Evolutionary conservation across 2,329 filamentous ascomycete genomes (phyloP).

Genomic region (Aspergillus fumigatiaffinis): DNA sequence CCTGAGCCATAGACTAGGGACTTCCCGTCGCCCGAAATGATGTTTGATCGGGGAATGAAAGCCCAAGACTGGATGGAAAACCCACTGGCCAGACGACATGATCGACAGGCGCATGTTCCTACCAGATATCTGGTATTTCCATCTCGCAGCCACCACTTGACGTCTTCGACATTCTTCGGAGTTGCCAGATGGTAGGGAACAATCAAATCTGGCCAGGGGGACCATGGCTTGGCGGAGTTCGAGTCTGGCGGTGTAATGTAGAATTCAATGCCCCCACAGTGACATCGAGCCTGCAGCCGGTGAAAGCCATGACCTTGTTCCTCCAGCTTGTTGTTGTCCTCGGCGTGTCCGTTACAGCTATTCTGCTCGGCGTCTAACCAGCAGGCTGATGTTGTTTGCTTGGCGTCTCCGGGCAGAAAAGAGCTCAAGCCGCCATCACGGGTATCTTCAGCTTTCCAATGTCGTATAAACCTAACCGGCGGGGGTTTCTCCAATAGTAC

Average conservation of each 20-base stretch:
- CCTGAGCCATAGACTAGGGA: slow-evolving; percentile 36
- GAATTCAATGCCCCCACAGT: slow-evolving; percentile 56
- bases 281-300: slow-evolving; percentile 46
- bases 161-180: slow-evolving; percentile 44
- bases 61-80: slow-evolving; percentile 65
- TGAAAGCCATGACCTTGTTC: slow-evolving; percentile 9
- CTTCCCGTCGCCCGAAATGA: slow-evolving; percentile 43
- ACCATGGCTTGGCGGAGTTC: slow-evolving; percentile 43
- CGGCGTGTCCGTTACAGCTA: neutral
- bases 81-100: slow-evolving; percentile 58
- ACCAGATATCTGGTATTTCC: slow-evolving; percentile 52
- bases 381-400: slow-evolving; percentile 13
- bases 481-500: slow-evolving; percentile 20
- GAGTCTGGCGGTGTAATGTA: slow-evolving; percentile 54
- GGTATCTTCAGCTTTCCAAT: slow-evolving; percentile 26
- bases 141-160: slow-evolving; percentile 59
- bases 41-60: slow-evolving; percentile 59
- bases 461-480: slow-evolving; percentile 18
- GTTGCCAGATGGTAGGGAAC: slow-evolving; percentile 44
- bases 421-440: slow-evolving; percentile 27
- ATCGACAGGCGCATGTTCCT: slow-evolving; percentile 58
- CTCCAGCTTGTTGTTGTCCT: neutral
- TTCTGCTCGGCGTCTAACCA: slow-evolving; percentile 15
- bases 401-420: slow-evolving; percentile 21
- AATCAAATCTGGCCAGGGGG: slow-evolving; percentile 53